Percentiles rank a stretch among this genome's conserved stretches.
Evolutionary conservation across 1,284 basidiomycete genomes (phyloP).

Genomic region (Psilocybe mexicana): DNA sequence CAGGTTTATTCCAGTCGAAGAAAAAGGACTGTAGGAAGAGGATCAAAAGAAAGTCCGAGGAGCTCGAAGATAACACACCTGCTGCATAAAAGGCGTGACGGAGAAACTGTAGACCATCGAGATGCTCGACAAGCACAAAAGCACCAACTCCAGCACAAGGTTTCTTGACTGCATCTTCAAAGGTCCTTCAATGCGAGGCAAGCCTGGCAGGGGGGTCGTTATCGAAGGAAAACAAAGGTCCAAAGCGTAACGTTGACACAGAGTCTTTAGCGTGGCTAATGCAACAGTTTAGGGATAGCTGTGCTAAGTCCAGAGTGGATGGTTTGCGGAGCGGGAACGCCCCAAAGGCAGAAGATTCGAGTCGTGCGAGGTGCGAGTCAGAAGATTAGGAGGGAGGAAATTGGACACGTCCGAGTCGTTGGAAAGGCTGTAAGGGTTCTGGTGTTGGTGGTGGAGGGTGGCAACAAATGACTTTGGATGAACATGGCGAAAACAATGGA

Average conservation of each 20-base stretch:
- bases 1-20: constrained; percentile 46
- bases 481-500: not conserved
- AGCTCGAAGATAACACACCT: not conserved
- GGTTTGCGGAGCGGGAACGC: not conserved
- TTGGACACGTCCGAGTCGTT: not conserved
- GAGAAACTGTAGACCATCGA: not conserved
- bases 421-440: not conserved
- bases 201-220: not conserved
- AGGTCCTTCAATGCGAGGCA: not conserved
- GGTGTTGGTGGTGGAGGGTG: not conserved
- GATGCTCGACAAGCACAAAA: constrained; percentile 1
- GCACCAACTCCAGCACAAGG: not conserved
- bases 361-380: not conserved
- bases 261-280: not conserved
- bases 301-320: not conserved
- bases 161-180: not conserved
- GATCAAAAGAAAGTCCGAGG: not conserved
- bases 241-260: not conserved
- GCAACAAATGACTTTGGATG: not conserved
- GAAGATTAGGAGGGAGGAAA: not conserved
- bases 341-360: not conserved
- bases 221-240: not conserved
- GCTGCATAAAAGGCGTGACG: constrained; percentile 10
- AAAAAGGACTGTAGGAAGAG: constrained; percentile 45
- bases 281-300: not conserved